Percentiles rank a stretch among this genome's conserved stretches.
Conservation (phyloP, 306 rosid species). For the peach (Prunus persica) region Prunus_persica_NCBIv2 NC_034011.1:5811001-5811500, state of each 20-base stretch:
- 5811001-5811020: constrained; percentile 76
- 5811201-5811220: neutral
- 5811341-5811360: neutral
- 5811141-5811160: neutral
- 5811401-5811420: neutral
- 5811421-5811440: neutral
- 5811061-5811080: constrained; percentile 6
- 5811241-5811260: neutral
- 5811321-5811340: neutral
- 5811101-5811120: constrained; percentile 1
- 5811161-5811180: neutral
- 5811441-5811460: neutral
- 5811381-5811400: neutral
- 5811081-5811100: neutral
- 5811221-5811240: neutral
- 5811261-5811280: no score
- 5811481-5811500: neutral
- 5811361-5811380: neutral
- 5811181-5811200: neutral
- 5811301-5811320: neutral
- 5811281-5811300: neutral
- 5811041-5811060: constrained; percentile 87
- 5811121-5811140: neutral
- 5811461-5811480: neutral
- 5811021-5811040: constrained; percentile 89